Base-by-base conservation (phyloP, 805 yeast species). In the Schwanniomyces yamadae region DNA sequence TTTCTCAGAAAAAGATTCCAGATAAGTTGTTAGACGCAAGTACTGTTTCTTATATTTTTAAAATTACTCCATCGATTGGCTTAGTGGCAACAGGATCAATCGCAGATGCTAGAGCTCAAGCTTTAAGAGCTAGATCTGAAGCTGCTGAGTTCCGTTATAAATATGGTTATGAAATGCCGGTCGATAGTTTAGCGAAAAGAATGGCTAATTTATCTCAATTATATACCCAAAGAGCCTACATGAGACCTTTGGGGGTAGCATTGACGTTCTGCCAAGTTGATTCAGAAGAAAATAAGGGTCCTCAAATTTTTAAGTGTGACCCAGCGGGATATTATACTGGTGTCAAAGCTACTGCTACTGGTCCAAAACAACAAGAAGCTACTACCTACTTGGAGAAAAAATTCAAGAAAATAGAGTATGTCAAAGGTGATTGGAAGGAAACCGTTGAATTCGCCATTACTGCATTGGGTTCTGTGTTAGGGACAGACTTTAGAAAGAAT, bases 171-270 rank as follows among this genome's bases (percentile, higher is more conserved):
- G 96, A 87, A 57, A 90, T 93, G 88, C 98, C 98, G 3, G 87
- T 86, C 44, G 96, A 88, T 56, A 87, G 84, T 18, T 70, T 90
- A 52, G 86, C 96, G 26, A 91, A 91, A 68, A 77, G 97, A 59
- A 83, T 93, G 85, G 98, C 98, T 37, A 93, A 93, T 60, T 68
- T 89, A 56, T 84, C 95, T 33, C 99, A 93, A 70, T 78, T 93
- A 44, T 93, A 89, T 63, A 93, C 99, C 27, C 99, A 93, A 66
- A 77, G 97, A 57, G 98, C 98, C 8, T 91, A 91, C 63, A 93
- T 93, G 98, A 80, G 99, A 64, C 99, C 99, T 17, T 72, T 89
- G 48, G 99, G 99, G 24, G 96, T 91, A 41, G 87, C 95, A 19
- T 73, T 89, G 55, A 88, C 96, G 17, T 83, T 91, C 54, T 75